Evolutionary conservation across 1,284 basidiomycete species (phyloP).

Genomic region (Thelephora terrestris): DNA sequence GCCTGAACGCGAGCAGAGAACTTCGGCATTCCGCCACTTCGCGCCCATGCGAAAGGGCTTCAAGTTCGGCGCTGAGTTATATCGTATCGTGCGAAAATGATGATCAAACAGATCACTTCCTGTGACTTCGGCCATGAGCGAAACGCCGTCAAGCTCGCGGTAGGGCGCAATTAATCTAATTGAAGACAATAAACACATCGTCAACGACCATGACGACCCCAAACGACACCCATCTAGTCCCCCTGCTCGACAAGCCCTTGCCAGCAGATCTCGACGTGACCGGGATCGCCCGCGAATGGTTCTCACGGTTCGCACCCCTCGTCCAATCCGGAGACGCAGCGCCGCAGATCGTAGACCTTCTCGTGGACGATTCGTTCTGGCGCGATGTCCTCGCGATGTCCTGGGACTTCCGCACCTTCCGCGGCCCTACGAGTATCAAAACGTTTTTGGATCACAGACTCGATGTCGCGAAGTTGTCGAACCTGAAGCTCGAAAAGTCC

Average conservation of each 20-base stretch:
- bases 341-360: not conserved
- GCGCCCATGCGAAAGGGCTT: too few relatives aligned
- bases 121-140: too few relatives aligned
- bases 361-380: conserved; percentile 19
- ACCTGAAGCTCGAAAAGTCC: conserved; percentile 5
- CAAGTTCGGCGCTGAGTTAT: too few relatives aligned
- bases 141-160: too few relatives aligned
- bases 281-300: conserved; percentile 5
- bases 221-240: not conserved
- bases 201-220: not conserved
- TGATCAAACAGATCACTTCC: too few relatives aligned
- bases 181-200: too few relatives aligned
- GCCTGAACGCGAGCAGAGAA: too few relatives aligned
- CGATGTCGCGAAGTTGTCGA: conserved; percentile 12
- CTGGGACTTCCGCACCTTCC: conserved; percentile 26
- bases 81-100: too few relatives aligned
- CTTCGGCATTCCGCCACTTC: too few relatives aligned
- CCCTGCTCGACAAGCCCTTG: not conserved
- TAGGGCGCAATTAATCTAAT: too few relatives aligned
- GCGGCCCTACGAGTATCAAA: conserved; percentile 15
- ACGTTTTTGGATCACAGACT: conserved; percentile 10
- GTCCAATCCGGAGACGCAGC: conserved; percentile 5
- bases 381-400: conserved; percentile 22
- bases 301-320: conserved; percentile 6
- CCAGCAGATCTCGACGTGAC: not conserved